Evolutionary conservation across 805 yeast species (phyloP), one percentile per base, ranked within the genome.

Genomic region (Lachancea nothofagi): DNA sequence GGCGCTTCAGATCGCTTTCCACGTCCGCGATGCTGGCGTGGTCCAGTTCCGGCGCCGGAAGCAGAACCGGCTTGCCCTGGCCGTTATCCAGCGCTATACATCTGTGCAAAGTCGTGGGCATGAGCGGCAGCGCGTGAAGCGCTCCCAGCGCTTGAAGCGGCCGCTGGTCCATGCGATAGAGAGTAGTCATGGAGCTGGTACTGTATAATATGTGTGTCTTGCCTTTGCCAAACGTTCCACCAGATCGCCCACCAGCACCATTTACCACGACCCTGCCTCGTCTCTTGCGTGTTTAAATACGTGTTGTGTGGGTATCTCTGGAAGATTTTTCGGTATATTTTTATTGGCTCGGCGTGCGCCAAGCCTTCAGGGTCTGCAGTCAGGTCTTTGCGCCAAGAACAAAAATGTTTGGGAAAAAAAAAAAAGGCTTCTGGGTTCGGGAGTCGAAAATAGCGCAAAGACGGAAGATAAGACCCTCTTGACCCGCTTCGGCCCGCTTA

Each of bases 291-390:
- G n/a, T n/a, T n/a, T n/a, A n/a, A n/a, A n/a, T n/a, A n/a, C n/a
- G n/a, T 45, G 32, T 46, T 59, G 31, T 47, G 54, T 31, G 44
- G 51, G 41, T 53, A 55, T 41, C 43, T 55, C 24, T 59, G 64
- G 40, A 52, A 49, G 40, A 46, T 49, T 7, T 59, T 23, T 23
- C 25, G 25, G n/a, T n/a, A n/a, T n/a, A n/a, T n/a, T n/a, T n/a
- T 23, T 8, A 8, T 23, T 23, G 9, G 7, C 25, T 23, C 25
- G 25, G 25, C 25, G 25, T 8, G 10, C 25, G 25, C 25, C 25
- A 23, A 23, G 25, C 25, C 25, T 23, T 23, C 25, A 23, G 25
- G 25, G 25, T 23, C 25, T n/a, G n/a, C n/a, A n/a, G n/a, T 23
- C 25, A 23, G 7, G 25, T 10, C 8, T 28, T 8, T 7, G 30